Evolutionary conservation across 177 flowering plant species (phyloP).

Genomic region (Telopea speciosissima): DNA sequence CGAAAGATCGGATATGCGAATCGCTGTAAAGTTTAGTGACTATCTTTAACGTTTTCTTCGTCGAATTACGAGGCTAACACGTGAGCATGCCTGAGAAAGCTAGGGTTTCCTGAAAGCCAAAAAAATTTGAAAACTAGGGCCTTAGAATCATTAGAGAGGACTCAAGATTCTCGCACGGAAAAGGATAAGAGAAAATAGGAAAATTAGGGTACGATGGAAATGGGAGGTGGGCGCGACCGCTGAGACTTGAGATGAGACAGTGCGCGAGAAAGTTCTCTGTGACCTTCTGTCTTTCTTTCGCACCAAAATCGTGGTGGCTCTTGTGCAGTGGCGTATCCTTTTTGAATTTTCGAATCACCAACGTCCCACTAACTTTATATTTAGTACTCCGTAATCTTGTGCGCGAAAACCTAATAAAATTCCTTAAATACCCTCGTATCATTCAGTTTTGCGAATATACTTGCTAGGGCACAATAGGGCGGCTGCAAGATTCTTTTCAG

Average conservation of each 20-base stretch:
- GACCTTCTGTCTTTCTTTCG: background rate
- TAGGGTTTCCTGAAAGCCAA: background rate
- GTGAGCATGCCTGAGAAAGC: constrained; percentile 1
- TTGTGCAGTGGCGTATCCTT: background rate
- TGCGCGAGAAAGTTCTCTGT: background rate
- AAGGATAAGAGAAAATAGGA: no score
- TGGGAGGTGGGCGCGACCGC: no score
- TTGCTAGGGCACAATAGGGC: no score
- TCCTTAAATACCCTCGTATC: background rate
- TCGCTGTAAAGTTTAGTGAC: background rate
- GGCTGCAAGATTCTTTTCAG: no score
- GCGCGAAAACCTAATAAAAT: background rate
- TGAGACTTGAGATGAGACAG: no score
- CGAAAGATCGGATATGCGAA: background rate
- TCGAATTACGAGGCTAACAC: background rate
- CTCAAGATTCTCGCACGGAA: no score
- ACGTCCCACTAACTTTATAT: constrained; percentile 5
- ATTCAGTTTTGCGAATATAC: no score
- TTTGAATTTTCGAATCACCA: constrained; percentile 18
- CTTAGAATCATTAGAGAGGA: background rate
- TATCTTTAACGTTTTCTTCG: background rate
- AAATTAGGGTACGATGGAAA: no score
- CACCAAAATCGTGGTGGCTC: no score
- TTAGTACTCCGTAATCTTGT: no score
- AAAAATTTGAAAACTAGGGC: background rate